These are phyloP conservation scores for Umbilicus rupestris DNA, from an alignment of 164 flowering plant genomes.

Conservation along the genomic window DNA sequence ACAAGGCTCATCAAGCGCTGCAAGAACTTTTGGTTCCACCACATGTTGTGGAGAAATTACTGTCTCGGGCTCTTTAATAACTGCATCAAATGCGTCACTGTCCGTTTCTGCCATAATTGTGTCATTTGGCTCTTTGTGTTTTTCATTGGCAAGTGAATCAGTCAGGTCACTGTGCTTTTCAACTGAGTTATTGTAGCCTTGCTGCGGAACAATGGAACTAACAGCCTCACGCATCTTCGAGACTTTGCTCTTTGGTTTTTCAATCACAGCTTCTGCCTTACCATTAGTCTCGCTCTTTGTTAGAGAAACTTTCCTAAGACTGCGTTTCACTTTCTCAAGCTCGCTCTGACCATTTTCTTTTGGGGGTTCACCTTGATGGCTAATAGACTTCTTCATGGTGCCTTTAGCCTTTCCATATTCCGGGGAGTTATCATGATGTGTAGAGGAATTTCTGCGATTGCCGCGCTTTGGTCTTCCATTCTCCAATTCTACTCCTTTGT, in stretches of 20 bases:
- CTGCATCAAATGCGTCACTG: constrained; percentile 6
- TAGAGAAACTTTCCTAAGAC: constrained; percentile 29
- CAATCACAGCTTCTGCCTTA: constrained; percentile 16
- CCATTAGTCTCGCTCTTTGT: constrained; percentile 13
- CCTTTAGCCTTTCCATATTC: constrained; percentile 33
- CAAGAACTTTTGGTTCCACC: constrained; percentile 12
- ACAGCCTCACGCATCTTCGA: constrained; percentile 9
- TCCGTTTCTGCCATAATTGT: background rate
- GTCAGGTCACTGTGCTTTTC: constrained; percentile 14
- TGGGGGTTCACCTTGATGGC: constrained; percentile 16
- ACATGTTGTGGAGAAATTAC: constrained; percentile 9
- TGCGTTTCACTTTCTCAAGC: constrained; percentile 40
- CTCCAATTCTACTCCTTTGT: constrained; percentile 24
- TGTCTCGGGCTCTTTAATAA: constrained; percentile 6
- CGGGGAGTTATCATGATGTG: constrained; percentile 26
- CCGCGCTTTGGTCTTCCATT: constrained; percentile 36
- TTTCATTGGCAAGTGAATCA: background rate
- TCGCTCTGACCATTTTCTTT: constrained; percentile 30
- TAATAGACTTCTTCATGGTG: constrained; percentile 16
- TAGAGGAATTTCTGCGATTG: constrained; percentile 26
- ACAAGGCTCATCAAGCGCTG: constrained; percentile 6
- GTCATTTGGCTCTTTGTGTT: background rate
- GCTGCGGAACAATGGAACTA: constrained; percentile 17
- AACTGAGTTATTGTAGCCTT: background rate
- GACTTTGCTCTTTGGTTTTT: constrained; percentile 19